Evolutionary conservation across 306 rosid species (phyloP), one percentile per base, ranked within the genome.

Genomic region (Fragaria iinumae): DNA sequence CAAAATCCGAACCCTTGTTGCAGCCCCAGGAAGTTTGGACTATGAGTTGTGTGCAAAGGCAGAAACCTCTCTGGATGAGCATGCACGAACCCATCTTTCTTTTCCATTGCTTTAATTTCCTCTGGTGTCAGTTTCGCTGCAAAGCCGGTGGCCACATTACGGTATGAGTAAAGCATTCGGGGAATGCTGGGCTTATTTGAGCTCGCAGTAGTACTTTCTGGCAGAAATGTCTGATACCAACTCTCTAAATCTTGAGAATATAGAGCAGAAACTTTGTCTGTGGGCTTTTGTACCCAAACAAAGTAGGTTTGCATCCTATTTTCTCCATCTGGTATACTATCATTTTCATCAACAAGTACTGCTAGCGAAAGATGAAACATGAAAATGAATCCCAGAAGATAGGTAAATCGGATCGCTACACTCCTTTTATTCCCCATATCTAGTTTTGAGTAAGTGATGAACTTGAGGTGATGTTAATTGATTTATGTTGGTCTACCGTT

Each of bases 141-240:
- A 76, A 91, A 91, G 8, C 93, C 91, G 59, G 87, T 80, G 49
- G 85, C 48, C 76, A 89, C 91, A 34, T 86, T 74, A 48, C 23
- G 48, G 63, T 87, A 91, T 5, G 93, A 77, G 64, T 91, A 65
- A 48, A 87, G 56, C 59, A 87, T 49, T 16, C 34, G 80, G 0
- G 82, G 78, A n/a, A 79, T 76, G 44, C 1, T 9, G 17, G 8
- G 36, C 52, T 78, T 53, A 41, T 82, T 39, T 1, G 78, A 80
- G 82, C 76, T 81, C 80, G 67, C 83, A 38, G 20, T 25, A 2
- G 77, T 55, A 4, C 20, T 80, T 0, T 80, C 27, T 5, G 97
- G 92, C 79, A 89, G 64, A 81, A 89, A 89, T 39, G 93, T 82
- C 0, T n/a, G 77, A 25, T 91, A 83, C 92, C 92, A 91, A 50